Base-by-base conservation (phyloP, 257 asterid genomes). In the Orobanche coerulescens region DNA sequence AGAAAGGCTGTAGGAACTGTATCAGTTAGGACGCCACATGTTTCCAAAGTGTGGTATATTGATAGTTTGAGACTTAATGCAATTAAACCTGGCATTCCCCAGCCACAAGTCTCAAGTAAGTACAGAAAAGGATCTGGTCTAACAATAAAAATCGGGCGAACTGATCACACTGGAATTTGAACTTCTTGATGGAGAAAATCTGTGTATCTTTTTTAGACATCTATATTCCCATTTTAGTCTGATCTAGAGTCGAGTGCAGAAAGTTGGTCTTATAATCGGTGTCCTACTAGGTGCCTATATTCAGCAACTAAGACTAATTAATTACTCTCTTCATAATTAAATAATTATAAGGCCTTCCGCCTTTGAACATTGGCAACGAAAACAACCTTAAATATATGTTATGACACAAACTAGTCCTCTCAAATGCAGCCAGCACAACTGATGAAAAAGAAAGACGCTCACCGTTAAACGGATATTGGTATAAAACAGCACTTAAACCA, bases 381-480 rank as follows among this genome's bases (percentile, higher is more conserved):
- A 22, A 12, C 48, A 24, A 39, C 18, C 53, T 30, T 19, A 19
- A 43, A 42, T 50, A 19, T 44, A 18, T 54, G n/a, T 26, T 19
- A 51, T 42, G 28, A 23, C 7, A 66, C 63, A 62, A 42, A 60
- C 15, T 57, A 58, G 42, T 51, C 31, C 62, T 53, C 6, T 24
- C 62, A 69, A 24, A 37, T 44, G 59, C 40, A 64, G 22, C 16
- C 37, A 54, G 42, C 34, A 74, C 31, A 59, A 56, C 57, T 46
- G 61, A 69, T 49, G 5, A 12, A 42, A 55, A 48, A 52, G 47
- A 54, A 59, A 58, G 72, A 54, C 51, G 53, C 94, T 81, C 71
- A 86, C 99, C 99, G 50, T 83, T 84, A 73, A 92, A 92, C 31
- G 97, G 98, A 71, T 74, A 92, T 75, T 92, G 86, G 78, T 92